Conservation (phyloP, 768 basidiomycete genomes). For the Macrolepiota dolichaula region DNA sequence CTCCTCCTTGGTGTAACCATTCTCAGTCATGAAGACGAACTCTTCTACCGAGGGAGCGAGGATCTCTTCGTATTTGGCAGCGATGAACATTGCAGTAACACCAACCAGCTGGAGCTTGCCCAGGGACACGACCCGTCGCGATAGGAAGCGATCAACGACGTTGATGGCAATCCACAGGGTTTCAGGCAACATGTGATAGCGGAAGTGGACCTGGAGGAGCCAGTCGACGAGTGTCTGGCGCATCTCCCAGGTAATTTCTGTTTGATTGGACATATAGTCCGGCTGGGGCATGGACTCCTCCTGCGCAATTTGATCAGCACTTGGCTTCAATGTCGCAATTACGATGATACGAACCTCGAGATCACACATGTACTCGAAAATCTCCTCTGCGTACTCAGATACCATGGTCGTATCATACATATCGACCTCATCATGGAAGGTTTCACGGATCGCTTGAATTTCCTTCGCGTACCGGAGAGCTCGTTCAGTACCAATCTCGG, state of each 20-base stretch:
- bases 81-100: constrained; percentile 98
- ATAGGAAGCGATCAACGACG: constrained; percentile 90
- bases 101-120: constrained; percentile 95
- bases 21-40: constrained; percentile 97
- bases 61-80: constrained; percentile 99
- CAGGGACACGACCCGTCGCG: constrained; percentile 81
- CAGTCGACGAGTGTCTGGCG: constrained; percentile 97
- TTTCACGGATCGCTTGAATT: constrained; percentile 67
- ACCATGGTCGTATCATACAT: constrained; percentile 92
- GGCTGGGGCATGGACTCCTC: constrained; percentile 86
- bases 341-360: constrained; percentile 62
- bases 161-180: constrained; percentile 99
- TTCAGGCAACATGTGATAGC: constrained; percentile 99
- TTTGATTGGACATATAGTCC: constrained; percentile 91
- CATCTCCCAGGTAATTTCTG: constrained; percentile 92
- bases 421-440: constrained; percentile 66
- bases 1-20: constrained; percentile 90
- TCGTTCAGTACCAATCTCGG: constrained; percentile 65
- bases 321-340: background rate
- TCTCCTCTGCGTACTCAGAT: constrained; percentile 97
- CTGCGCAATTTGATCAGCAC: constrained; percentile 36
- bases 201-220: constrained; percentile 95
- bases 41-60: constrained; percentile 96
- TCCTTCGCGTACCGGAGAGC: constrained; percentile 55
- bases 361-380: constrained; percentile 93